Conservation (phyloP, 352 stramenopile species). For the Pythium utonaiense region DNA sequence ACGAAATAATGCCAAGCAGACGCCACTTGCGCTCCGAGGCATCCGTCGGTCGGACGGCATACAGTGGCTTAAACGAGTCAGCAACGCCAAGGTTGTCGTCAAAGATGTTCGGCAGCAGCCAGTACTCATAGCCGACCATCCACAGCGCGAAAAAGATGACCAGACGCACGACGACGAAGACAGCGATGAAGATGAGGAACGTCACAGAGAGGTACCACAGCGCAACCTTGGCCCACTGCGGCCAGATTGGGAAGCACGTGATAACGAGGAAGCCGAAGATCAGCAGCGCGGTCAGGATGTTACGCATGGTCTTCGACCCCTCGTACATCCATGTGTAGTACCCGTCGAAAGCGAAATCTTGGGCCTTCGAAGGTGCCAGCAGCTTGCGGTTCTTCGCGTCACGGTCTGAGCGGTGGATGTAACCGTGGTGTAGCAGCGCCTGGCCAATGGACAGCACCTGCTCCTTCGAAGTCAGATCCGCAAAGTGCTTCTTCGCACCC, state of each 20-base stretch:
- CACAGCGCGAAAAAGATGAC: slow-evolving; percentile 96
- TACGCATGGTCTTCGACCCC: slow-evolving; percentile 95
- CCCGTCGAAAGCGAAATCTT: slow-evolving; percentile 93
- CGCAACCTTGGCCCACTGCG: slow-evolving; percentile 96
- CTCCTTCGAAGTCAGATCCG: slow-evolving; percentile 75
- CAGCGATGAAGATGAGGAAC: slow-evolving; percentile 98
- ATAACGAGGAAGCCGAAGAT: slow-evolving; percentile 97
- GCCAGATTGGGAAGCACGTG: slow-evolving; percentile 99
- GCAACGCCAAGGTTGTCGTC: slow-evolving; percentile 97
- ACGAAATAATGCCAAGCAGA: slow-evolving; percentile 87
- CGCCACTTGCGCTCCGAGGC: slow-evolving; percentile 95
- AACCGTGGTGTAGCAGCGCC: slow-evolving; percentile 72
- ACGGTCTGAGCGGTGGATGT: slow-evolving; percentile 86
- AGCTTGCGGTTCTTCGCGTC: slow-evolving; percentile 86
- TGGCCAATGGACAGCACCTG: slow-evolving; percentile 69
- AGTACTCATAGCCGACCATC: slow-evolving; percentile 96
- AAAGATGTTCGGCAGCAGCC: slow-evolving; percentile 99
- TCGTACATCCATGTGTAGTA: slow-evolving; percentile 99
- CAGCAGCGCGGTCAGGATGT: slow-evolving; percentile 96
- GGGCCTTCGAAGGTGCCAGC: slow-evolving; percentile 73
- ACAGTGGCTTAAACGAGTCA: slow-evolving; percentile 97
- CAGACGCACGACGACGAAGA: slow-evolving; percentile 94
- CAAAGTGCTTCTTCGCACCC: slow-evolving; percentile 81
- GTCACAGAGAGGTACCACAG: slow-evolving; percentile 99
- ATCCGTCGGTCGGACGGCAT: slow-evolving; percentile 82